phyloP scores from a whole-genome alignment of 2,329 filamentous ascomycete species.

The Colletotrichum orbiculare region DNA sequence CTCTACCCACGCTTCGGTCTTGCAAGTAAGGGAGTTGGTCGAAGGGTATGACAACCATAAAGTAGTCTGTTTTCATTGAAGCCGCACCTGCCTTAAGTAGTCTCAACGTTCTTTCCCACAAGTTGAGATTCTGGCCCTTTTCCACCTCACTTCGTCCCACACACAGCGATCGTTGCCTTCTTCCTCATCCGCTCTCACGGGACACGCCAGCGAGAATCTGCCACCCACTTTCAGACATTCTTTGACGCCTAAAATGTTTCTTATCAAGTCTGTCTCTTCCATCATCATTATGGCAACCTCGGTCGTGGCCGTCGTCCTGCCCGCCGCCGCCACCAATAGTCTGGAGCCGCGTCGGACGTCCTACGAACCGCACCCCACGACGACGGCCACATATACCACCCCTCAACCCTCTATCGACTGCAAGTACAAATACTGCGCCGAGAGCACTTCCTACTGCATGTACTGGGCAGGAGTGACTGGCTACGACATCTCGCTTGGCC shows the following conservation, averaged over 20 bases:
- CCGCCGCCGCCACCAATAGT: background rate
- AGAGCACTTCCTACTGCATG: constrained; percentile 49
- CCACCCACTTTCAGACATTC: background rate
- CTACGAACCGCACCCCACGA: too few species aligned
- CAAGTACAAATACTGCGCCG: constrained; percentile 42
- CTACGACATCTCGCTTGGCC: constrained; percentile 47
- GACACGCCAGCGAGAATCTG: too few species aligned
- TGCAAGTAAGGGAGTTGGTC: too few species aligned
- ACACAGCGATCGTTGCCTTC: too few species aligned
- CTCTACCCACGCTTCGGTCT: too few species aligned
- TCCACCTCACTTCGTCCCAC: too few species aligned
- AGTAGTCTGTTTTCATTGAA: background rate
- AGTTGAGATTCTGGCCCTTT: too few species aligned
- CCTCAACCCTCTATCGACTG: constrained; percentile 42
- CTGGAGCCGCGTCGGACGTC: background rate
- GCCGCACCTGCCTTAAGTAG: too few species aligned
- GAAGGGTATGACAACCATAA: background rate
- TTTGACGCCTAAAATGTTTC: background rate
- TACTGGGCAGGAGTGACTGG: constrained; percentile 52
- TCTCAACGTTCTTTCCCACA: too few species aligned
- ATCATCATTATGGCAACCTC: background rate
- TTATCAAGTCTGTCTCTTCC: background rate
- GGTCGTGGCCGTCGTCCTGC: background rate
- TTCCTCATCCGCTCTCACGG: too few species aligned
- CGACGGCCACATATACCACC: constrained; percentile 4